Evolutionary conservation across 2,329 filamentous ascomycete genomes (phyloP), one percentile per base, ranked within the genome.

Genomic region (Diaporthe sp.): DNA sequence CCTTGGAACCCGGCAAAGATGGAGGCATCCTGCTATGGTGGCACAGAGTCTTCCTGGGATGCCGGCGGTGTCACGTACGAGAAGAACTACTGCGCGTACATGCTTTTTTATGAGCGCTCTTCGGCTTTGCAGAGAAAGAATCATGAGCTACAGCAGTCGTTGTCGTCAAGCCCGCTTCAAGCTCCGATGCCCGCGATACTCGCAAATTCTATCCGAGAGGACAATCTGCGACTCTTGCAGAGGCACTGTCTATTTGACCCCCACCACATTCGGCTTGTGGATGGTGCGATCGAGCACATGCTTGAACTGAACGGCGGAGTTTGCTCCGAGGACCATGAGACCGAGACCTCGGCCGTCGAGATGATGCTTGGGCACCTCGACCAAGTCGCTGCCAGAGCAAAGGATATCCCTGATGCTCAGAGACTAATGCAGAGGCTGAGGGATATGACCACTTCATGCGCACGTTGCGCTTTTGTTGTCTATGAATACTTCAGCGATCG

Each of bases 41-140:
- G 94, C 1, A 82, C 86, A 6, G 92, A 93, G 12, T 78, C 85
- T 76, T 80, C 88, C 77, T 85, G 87, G 80, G 85, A 89, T 76
- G 81, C 80, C 68, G 84, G 86, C 79, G 85, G 86, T 76, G 82
- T 87, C 25, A 79, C 86, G 0, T 91, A 89, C 78, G 90, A 92
- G 80, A 96, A 96, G 83, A 90, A 90, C 6, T 93, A 93, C 87
- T 98, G 95, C 82, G 97, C 96, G 17, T 99, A 99, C 83, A 98
- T 99, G 94, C 89, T 99, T 12, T 98, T 99, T 83, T 99, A 99
- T 83, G 94, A 98, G 83, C 92, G 97, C 67, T 90, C 92, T 4
- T 92, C 92, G 0, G 90, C 91, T 6, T 87, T 96, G 74, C 86
- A 87, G 25, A 83, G 84, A 22, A 89, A 90, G 76, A 88, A 90